phyloP scores from a whole-genome alignment of 768 basidiomycete species.

The Hericium rajendrae region DNA sequence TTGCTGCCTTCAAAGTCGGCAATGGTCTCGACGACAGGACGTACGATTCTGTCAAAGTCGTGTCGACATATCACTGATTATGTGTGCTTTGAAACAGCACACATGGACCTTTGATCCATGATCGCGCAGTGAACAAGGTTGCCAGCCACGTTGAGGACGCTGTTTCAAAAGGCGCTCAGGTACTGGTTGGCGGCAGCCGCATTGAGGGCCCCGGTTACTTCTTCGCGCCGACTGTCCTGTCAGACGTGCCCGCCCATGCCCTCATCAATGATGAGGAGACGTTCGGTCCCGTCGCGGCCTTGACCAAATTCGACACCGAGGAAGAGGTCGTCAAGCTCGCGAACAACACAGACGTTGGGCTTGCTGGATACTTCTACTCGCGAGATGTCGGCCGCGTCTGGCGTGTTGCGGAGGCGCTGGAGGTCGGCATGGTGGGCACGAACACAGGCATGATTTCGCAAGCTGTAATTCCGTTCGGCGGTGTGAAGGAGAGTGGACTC shows the following conservation, averaged over 20 bases:
- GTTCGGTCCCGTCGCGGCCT: constrained; percentile 84
- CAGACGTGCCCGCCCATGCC: constrained; percentile 67
- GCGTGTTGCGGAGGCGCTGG: constrained; percentile 89
- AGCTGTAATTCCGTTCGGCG: constrained; percentile 80
- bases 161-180: constrained; percentile 70
- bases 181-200: constrained; percentile 82
- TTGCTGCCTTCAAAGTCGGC: constrained; percentile 79
- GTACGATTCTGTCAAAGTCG: constrained; percentile 32
- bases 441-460: constrained; percentile 78
- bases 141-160: constrained; percentile 83
- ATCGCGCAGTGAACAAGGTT: constrained; percentile 79
- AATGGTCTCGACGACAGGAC: constrained; percentile 71
- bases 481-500: constrained; percentile 82
- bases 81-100: constrained; percentile 40
- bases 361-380: constrained; percentile 93
- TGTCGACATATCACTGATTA: neutral
- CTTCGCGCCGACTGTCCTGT: constrained; percentile 83
- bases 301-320: constrained; percentile 88
- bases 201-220: constrained; percentile 51
- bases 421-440: constrained; percentile 87
- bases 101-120: constrained; percentile 92
- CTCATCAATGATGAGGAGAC: constrained; percentile 78
- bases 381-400: constrained; percentile 82
- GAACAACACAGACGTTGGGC: constrained; percentile 73
- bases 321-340: constrained; percentile 84